Conservation (phyloP, 441 rosid genomes). For the Pelargonium cotyledonis region DNA sequence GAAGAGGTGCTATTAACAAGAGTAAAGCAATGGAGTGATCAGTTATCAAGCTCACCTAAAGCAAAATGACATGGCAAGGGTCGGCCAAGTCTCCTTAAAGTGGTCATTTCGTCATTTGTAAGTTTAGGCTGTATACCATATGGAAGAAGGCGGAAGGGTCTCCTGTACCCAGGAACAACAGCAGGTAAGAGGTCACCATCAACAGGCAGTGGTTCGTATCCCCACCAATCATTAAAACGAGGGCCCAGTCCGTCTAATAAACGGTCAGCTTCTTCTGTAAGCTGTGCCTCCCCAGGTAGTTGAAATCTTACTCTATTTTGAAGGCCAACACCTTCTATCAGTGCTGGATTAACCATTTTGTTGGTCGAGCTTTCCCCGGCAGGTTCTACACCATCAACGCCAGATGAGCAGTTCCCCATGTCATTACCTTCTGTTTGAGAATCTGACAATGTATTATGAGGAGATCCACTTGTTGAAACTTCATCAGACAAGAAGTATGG, state of each 20-base stretch:
- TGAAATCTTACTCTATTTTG: constrained; percentile 75
- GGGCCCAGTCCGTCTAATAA: constrained; percentile 92
- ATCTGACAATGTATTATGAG: constrained; percentile 27
- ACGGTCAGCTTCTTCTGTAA: constrained; percentile 68
- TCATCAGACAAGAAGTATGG: constrained; percentile 65
- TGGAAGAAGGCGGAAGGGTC: constrained; percentile 95
- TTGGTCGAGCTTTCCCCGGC: constrained; percentile 21
- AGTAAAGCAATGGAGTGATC: constrained; percentile 14
- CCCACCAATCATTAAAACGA: constrained; percentile 93
- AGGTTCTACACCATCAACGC: constrained; percentile 20
- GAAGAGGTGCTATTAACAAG: constrained; percentile 13
- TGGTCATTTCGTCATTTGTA: constrained; percentile 93
- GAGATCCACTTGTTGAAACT: constrained; percentile 21
- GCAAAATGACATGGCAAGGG: constrained; percentile 95
- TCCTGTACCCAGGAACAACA: constrained; percentile 60
- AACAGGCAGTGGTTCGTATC: constrained; percentile 85
- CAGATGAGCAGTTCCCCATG: constrained; percentile 26
- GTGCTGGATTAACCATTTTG: constrained; percentile 28
- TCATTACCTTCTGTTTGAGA: constrained; percentile 20
- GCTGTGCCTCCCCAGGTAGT: constrained; percentile 68
- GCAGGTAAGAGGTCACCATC: constrained; percentile 96
- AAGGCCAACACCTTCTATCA: constrained; percentile 68
- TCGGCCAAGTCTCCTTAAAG: constrained; percentile 79
- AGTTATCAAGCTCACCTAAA: constrained; percentile 43
- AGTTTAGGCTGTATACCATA: constrained; percentile 70